Conservation (phyloP, 352 stramenopile species). For the Phytophthora tentaculata region DNA sequence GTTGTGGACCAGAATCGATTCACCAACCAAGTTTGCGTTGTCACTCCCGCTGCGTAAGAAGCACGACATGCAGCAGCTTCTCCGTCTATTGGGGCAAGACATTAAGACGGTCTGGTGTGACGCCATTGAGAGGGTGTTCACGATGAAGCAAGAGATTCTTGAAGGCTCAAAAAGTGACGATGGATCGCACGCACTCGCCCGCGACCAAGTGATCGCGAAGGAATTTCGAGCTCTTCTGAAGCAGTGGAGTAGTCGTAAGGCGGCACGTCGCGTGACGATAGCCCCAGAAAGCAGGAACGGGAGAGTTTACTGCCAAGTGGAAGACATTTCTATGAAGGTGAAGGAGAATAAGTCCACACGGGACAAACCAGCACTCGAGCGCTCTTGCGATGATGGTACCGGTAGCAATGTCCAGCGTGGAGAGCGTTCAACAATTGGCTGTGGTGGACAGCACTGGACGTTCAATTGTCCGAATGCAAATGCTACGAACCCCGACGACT, state of each 20-base stretch:
- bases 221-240: slow-evolving; percentile 31
- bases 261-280: slow-evolving; percentile 26
- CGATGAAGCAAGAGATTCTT: slow-evolving; percentile 25
- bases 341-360: slow-evolving; percentile 7
- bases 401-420: neutral
- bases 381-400: neutral
- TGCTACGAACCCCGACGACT: too few relatives aligned
- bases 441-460: slow-evolving; percentile 9
- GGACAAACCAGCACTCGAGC: slow-evolving; percentile 7
- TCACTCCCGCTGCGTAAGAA: slow-evolving; percentile 43
- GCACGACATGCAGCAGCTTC: slow-evolving; percentile 40
- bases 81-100: slow-evolving; percentile 30
- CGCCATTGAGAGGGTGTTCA: slow-evolving; percentile 36
- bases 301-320: slow-evolving; percentile 24
- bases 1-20: slow-evolving; percentile 36
- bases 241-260: slow-evolving; percentile 30
- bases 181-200: slow-evolving; percentile 13
- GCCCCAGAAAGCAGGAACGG: slow-evolving; percentile 15
- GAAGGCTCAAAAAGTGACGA: slow-evolving; percentile 6
- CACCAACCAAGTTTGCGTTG: slow-evolving; percentile 34
- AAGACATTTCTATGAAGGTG: slow-evolving; percentile 15
- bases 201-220: slow-evolving; percentile 28
- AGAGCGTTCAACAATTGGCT: neutral
- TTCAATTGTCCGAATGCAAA: too few relatives aligned
- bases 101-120: slow-evolving; percentile 37